Conservation (phyloP, 2,329 filamentous ascomycete species). For the Oidium heveae region DNA sequence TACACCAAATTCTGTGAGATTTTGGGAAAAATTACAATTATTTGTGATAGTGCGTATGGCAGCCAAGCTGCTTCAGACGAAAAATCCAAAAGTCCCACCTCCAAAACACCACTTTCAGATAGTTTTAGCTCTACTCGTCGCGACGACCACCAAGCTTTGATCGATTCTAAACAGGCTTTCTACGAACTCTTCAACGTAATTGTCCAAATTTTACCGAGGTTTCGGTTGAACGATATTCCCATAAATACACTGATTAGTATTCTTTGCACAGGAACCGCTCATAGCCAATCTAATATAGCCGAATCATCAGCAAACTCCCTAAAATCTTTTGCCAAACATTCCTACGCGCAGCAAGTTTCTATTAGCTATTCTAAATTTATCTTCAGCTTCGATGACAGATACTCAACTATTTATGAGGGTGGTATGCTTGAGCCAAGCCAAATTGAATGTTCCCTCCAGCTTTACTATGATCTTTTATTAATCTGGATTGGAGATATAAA, state of each 20-base stretch:
- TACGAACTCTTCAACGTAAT: slow-evolving; percentile 91
- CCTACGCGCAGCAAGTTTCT: slow-evolving; percentile 81
- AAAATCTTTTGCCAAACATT: slow-evolving; percentile 84
- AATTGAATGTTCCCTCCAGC: slow-evolving; percentile 74
- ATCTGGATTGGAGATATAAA: slow-evolving; percentile 98
- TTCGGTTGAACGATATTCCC: slow-evolving; percentile 68
- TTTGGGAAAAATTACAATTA: slow-evolving; percentile 78
- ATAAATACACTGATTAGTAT: slow-evolving; percentile 88
- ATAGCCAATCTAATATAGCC: slow-evolving; percentile 81
- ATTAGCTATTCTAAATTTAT: slow-evolving; percentile 95
- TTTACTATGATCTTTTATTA: slow-evolving; percentile 80
- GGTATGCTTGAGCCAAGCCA: slow-evolving; percentile 86
- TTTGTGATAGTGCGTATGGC: slow-evolving; percentile 92
- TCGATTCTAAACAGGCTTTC: slow-evolving; percentile 78
- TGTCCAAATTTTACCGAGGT: slow-evolving; percentile 85
- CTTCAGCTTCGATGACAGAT: slow-evolving; percentile 93
- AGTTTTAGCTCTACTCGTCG: slow-evolving; percentile 74
- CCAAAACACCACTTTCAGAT: slow-evolving; percentile 85
- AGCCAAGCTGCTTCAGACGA: slow-evolving; percentile 89
- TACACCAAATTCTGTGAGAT: slow-evolving; percentile 88
- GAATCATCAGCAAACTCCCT: slow-evolving; percentile 76
- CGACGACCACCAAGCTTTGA: slow-evolving; percentile 45
- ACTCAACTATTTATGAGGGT: slow-evolving; percentile 93
- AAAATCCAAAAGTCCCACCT: slow-evolving; percentile 66
- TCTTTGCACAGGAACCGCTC: slow-evolving; percentile 85